Evolutionary conservation across 208 protist species (phyloP), one percentile per base, ranked within the genome.

Genomic region (Trypanosoma boissoni): DNA sequence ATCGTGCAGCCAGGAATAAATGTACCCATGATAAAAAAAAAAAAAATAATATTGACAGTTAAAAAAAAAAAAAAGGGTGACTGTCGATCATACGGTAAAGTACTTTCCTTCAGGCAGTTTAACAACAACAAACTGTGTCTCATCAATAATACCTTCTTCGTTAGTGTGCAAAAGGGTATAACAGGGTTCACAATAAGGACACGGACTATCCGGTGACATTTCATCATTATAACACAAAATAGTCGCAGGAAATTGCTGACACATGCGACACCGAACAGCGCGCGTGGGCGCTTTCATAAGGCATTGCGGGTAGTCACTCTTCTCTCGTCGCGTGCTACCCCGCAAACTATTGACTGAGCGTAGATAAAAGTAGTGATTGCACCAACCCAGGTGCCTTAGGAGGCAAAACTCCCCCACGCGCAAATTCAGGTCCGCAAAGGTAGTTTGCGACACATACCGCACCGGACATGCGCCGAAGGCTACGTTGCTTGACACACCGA

Each of bases 311-410:
- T 81, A 92, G 18, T 74, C 51, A 23, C 42, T 49, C 24, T 31
- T 41, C 28, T 57, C 48, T 8, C 74, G 72, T 21, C 66, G 65
- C 16, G 72, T 56, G 45, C 68, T 43, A 28, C 65, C 70, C 26
- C 66, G 36, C n/a, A 94, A 64, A 20, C 55, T 79, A 21, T 56
- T 45, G 8, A 79, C 68, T 23, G 62, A 58, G 36, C 68, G 65
- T 12, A 94, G 52, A 32, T 72, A 80, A 37, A 94, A 91, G 51
- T 90, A 87, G 67, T 94, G 88, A 54, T 68, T 78, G 71, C 88
- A 94, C 23, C 69, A 69, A 0, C 79, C 83, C 49, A 72, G 52
- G 61, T 94, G 88, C 5, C 79, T 73, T 8, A 90, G 50, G 20
- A 86, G 60, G 51, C 84, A 77, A 50, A 60, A 75, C 46, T 94